These are phyloP conservation scores for Eucalyptus polybractea DNA, from an alignment of 345 rosid genomes.

Conservation along the genomic window DNA sequence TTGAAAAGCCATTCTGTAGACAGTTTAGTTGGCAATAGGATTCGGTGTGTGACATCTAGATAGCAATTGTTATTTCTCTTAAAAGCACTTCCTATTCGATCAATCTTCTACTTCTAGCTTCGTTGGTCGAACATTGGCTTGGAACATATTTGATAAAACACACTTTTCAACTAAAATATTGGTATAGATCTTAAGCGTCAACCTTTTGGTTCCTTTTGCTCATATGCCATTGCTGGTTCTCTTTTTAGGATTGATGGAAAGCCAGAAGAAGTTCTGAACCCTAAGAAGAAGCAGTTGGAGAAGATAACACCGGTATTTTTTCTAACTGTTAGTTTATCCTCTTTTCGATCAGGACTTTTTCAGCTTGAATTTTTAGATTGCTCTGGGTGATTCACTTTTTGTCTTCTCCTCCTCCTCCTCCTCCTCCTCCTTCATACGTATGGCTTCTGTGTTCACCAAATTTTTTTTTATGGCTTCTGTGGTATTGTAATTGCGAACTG, in stretches of 20 bases:
- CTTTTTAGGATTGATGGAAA: constrained; percentile 73
- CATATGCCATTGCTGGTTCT: neutral
- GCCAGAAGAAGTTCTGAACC: constrained; percentile 93
- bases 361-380: neutral
- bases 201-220: neutral
- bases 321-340: neutral
- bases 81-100: neutral
- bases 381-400: neutral
- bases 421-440: neutral
- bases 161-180: neutral
- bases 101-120: neutral
- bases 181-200: neutral
- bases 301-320: constrained; percentile 72
- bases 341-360: neutral
- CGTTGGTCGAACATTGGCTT: neutral
- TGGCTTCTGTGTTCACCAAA: neutral
- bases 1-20: neutral
- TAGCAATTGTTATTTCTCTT: neutral
- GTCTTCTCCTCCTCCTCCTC: neutral
- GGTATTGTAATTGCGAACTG: neutral
- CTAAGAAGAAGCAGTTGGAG: constrained; percentile 93
- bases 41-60: neutral
- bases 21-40: neutral
- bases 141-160: neutral
- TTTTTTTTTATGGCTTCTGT: neutral